Conservation (phyloP, 2,329 filamentous ascomycete genomes). For the Cadophora malorum region DNA sequence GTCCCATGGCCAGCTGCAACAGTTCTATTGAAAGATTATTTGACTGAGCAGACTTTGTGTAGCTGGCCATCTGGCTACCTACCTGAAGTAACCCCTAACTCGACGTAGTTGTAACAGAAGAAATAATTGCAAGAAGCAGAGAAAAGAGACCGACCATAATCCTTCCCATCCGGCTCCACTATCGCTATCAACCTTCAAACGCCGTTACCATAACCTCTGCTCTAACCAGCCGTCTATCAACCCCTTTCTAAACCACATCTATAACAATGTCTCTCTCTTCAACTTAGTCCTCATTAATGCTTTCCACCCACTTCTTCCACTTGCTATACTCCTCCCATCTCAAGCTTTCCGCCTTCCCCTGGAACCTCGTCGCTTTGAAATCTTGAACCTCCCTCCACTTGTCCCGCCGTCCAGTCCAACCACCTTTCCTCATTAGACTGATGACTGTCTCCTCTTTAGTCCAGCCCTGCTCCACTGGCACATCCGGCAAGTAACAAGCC, state of each 20-base stretch:
- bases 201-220: neutral
- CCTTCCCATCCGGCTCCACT: neutral
- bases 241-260: neutral
- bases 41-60: neutral
- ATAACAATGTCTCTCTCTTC: neutral
- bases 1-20: neutral
- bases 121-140: neutral
- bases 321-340: conserved; percentile 76
- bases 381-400: conserved; percentile 79
- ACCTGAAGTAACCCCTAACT: neutral
- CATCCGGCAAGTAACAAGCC: conserved; percentile 90
- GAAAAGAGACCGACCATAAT: neutral
- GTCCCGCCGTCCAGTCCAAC: conserved; percentile 73
- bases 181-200: neutral
- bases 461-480: conserved; percentile 93
- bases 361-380: conserved; percentile 82
- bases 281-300: conserved; percentile 20
- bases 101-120: neutral
- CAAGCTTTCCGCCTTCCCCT: conserved; percentile 78
- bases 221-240: conserved; percentile 1
- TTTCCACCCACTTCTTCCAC: conserved; percentile 75
- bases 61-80: neutral
- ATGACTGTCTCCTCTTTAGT: conserved; percentile 89
- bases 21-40: neutral
- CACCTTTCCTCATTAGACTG: conserved; percentile 92